These are phyloP conservation scores for Erodium texanum DNA, from an alignment of 441 rosid genomes.

Conservation along the genomic window DNA sequence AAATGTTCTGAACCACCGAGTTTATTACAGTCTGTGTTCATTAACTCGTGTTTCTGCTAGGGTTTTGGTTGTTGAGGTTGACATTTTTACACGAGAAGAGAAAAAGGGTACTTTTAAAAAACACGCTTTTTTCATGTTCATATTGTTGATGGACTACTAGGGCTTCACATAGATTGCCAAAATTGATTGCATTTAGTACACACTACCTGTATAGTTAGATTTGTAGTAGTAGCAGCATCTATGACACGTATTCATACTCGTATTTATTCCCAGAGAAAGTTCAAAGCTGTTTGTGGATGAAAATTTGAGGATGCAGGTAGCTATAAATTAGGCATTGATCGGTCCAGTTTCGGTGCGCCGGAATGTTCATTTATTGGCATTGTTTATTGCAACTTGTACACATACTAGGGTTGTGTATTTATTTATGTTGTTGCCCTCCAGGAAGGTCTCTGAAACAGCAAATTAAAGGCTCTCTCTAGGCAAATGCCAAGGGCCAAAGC, in stretches of 20 bases:
- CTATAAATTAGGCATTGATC: background rate
- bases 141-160: background rate
- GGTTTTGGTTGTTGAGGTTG: background rate
- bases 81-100: background rate
- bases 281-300: background rate
- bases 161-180: background rate
- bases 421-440: background rate
- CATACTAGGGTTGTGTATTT: background rate
- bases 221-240: too few species aligned
- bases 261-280: background rate
- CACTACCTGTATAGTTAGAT: background rate
- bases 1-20: too few species aligned
- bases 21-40: too few species aligned
- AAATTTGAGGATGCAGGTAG: background rate
- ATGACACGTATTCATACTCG: too few species aligned
- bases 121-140: background rate
- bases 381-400: background rate
- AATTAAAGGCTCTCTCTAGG: too few species aligned
- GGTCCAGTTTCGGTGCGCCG: background rate
- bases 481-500: background rate
- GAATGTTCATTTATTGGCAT: background rate
- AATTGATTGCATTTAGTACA: background rate
- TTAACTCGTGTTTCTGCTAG: background rate
- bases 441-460: background rate
- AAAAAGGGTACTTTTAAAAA: background rate